phyloP scores from a whole-genome alignment of 805 yeast species.

The Deakozyma indianensis region DNA sequence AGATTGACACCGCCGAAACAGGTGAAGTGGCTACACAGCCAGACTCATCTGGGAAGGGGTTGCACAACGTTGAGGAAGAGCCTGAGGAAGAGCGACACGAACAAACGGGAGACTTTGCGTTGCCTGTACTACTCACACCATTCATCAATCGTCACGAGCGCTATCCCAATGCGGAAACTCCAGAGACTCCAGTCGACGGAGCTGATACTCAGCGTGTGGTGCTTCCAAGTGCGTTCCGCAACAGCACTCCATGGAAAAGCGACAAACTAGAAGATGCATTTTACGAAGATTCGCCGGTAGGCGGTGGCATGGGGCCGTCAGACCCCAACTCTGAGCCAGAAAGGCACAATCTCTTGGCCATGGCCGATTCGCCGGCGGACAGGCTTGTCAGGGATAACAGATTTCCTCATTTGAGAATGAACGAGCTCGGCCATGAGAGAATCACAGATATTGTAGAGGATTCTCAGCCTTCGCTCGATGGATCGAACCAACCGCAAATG shows the following conservation, averaged over 20 bases:
- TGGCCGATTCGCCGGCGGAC: not conserved
- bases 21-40: not conserved
- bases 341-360: not conserved
- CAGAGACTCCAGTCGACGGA: not conserved
- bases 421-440: not conserved
- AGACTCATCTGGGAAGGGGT: not conserved
- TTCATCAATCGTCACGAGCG: too few species aligned
- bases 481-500: not conserved
- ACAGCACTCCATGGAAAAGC: not conserved
- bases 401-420: not conserved
- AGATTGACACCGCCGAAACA: not conserved
- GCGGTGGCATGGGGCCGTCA: too few species aligned
- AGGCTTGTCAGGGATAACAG: not conserved
- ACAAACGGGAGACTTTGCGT: not conserved
- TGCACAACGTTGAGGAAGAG: not conserved
- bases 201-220: not conserved
- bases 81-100: not conserved
- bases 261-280: not conserved
- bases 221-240: not conserved
- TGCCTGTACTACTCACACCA: too few species aligned
- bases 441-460: not conserved
- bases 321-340: not conserved
- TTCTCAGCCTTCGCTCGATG: not conserved
- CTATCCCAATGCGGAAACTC: not conserved
- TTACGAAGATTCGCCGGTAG: not conserved